Evolutionary conservation across 2,329 filamentous ascomycete species (phyloP).

Genomic region (Botryosphaeria dothidea): DNA sequence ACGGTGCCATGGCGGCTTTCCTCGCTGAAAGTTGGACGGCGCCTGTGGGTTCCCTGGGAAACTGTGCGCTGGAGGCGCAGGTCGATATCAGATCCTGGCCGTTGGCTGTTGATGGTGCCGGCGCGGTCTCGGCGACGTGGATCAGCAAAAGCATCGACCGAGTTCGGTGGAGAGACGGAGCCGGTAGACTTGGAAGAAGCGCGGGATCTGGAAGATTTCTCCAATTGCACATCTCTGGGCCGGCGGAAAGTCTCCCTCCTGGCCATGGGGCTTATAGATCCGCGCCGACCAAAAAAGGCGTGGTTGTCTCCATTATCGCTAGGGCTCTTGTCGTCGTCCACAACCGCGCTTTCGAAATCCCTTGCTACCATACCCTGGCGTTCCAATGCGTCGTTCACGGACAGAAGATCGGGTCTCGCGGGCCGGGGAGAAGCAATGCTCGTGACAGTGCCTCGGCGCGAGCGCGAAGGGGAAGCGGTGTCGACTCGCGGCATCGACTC

Average conservation of each 20-base stretch:
- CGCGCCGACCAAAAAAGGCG: conserved; percentile 49
- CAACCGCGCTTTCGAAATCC: conserved; percentile 75
- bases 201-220: conserved; percentile 41
- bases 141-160: conserved; percentile 94
- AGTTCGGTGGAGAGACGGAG: conserved; percentile 88
- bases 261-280: conserved; percentile 44
- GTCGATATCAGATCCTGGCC: conserved; percentile 52
- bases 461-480: conserved; percentile 37
- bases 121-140: conserved; percentile 80
- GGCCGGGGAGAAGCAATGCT: conserved; percentile 49
- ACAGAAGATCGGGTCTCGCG: conserved; percentile 13
- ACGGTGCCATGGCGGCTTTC: conserved; percentile 61
- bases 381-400: conserved; percentile 46
- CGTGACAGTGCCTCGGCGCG: conserved; percentile 71
- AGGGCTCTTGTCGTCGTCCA: conserved; percentile 66
- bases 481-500: conserved; percentile 60
- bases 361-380: conserved; percentile 54
- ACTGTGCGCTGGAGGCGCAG: conserved; percentile 67
- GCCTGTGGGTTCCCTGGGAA: conserved; percentile 67
- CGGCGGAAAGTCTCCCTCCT: conserved; percentile 47
- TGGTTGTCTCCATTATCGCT: conserved; percentile 34
- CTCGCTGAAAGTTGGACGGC: conserved; percentile 61
- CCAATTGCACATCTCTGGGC: conserved; percentile 35
- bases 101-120: conserved; percentile 63
- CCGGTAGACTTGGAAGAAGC: conserved; percentile 58